Evolutionary conservation across 768 basidiomycete species (phyloP).

Genomic region (Nidularia sp.): DNA sequence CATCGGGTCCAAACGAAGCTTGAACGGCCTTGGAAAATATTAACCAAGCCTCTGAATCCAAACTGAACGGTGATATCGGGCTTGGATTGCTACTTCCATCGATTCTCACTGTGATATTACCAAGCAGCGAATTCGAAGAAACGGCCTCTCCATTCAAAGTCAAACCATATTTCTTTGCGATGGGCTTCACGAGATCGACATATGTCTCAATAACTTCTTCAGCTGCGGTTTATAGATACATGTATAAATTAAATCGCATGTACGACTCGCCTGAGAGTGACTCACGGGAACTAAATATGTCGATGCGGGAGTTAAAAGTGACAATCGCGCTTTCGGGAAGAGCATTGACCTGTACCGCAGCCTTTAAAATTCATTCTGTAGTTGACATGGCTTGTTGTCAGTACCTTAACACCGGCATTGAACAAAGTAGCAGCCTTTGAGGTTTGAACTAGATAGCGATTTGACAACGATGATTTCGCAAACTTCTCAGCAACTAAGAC

Average conservation of each 20-base stretch:
- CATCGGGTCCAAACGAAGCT: conserved; percentile 18
- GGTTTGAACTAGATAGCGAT: conserved; percentile 22
- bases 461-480: conserved; percentile 13
- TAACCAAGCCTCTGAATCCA: conserved; percentile 15
- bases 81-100: conserved; percentile 14
- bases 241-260: neutral
- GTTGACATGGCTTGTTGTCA: too few species aligned
- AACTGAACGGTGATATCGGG: conserved; percentile 18
- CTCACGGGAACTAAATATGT: conserved; percentile 22
- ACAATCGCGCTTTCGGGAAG: conserved; percentile 20
- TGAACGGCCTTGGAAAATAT: conserved; percentile 20
- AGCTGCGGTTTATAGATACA: conserved; percentile 6
- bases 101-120: conserved; percentile 18
- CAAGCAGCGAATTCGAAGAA: conserved; percentile 14
- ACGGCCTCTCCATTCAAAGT: conserved; percentile 11
- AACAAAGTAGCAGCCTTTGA: conserved; percentile 24
- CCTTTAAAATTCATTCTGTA: too few species aligned
- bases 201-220: conserved; percentile 11
- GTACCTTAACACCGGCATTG: conserved; percentile 22
- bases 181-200: conserved; percentile 14
- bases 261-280: neutral
- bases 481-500: conserved; percentile 14
- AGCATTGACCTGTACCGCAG: conserved; percentile 15
- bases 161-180: conserved; percentile 20
- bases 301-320: conserved; percentile 20